Evolutionary conservation across 257 asterid species (phyloP), one percentile per base, ranked within the genome.

Genomic region (Coffea eugenioides): DNA sequence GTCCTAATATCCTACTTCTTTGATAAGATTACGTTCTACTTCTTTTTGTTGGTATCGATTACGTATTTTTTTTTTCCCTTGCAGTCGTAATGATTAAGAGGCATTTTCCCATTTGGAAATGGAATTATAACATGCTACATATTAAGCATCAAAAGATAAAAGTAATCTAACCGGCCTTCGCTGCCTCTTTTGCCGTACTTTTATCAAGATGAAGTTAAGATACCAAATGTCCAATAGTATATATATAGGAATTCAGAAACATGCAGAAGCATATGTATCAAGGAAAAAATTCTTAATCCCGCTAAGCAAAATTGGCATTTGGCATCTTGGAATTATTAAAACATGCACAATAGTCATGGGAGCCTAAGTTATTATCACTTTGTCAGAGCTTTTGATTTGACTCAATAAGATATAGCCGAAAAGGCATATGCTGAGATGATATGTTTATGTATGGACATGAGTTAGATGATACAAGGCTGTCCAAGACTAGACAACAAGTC

Each of bases 341-440:
- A 31, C 71, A 67, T 36, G 72, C 25, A 36, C 13, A 36, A 15
- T 36, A 68, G 16, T 16, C 6, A 68, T 57, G 39, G 54, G 15
- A 59, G 69, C n/a, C 41, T 62, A 13, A 54, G 72, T 76, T 64
- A 27, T 36, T 69, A 76, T 45, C 73, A 45, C 45, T 13, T 61
- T 41, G 10, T n/a, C 36, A 21, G 41, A 25, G 8, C 67, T 57
- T 45, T 77, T 77, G 39, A 51, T 0, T 39, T 23, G 14, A 68
- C 62, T 59, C 34, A 31, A 31, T 31, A 31, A 31, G 34, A 31
- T 31, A 31, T 31, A 31, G 34, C 48, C 34, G 74, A 51, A 80
- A 73, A 46, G 74, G 56, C 54, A 79, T 52, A 62, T 72, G 73
- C 82, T 70, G 43, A 79, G 62, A 69, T 57, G 61, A 56, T 20